phyloP scores from a whole-genome alignment of 306 rosid genomes.

The Gillenia trifoliata region DNA sequence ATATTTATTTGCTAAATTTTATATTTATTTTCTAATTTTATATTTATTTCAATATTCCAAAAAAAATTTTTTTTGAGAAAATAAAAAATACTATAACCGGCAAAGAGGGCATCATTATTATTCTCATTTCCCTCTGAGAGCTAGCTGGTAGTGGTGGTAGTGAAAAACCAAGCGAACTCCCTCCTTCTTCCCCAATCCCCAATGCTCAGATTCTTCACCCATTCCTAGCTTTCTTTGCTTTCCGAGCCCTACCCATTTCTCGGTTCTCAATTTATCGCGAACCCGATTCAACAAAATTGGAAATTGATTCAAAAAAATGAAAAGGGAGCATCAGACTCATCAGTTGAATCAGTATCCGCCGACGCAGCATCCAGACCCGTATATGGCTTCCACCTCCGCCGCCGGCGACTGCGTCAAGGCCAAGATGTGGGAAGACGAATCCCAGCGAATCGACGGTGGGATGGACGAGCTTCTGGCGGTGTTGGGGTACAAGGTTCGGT shows the following conservation, averaged over 20 bases:
- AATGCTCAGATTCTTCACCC: conserved; percentile 33
- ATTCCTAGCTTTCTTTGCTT: conserved; percentile 9
- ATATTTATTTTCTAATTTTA: neutral
- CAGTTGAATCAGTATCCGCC: conserved; percentile 16
- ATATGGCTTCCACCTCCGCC: conserved; percentile 25
- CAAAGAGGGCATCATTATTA: neutral
- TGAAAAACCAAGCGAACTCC: conserved; percentile 8
- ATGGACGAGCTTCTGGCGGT: conserved; percentile 88
- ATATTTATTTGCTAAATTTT: too few relatives aligned
- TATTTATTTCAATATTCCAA: too few relatives aligned
- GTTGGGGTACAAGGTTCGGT: conserved; percentile 76
- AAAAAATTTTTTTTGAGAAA: neutral
- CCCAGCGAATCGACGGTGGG: conserved; percentile 38
- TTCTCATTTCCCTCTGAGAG: neutral
- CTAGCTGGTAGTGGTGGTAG: conserved; percentile 18
- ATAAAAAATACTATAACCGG: neutral
- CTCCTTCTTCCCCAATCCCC: conserved; percentile 19
- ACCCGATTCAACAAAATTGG: neutral
- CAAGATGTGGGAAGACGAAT: conserved; percentile 58
- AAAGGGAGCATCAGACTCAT: conserved; percentile 48
- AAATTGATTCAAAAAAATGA: conserved; percentile 30
- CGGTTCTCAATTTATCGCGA: neutral
- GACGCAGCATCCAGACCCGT: conserved; percentile 18
- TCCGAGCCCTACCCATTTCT: neutral
- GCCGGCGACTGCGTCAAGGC: conserved; percentile 29